A percentile compares a stretch with the other conserved stretches of the same genome.
Conservation (phyloP, 768 basidiomycete genomes). For the Mycena epipterygia region DNA sequence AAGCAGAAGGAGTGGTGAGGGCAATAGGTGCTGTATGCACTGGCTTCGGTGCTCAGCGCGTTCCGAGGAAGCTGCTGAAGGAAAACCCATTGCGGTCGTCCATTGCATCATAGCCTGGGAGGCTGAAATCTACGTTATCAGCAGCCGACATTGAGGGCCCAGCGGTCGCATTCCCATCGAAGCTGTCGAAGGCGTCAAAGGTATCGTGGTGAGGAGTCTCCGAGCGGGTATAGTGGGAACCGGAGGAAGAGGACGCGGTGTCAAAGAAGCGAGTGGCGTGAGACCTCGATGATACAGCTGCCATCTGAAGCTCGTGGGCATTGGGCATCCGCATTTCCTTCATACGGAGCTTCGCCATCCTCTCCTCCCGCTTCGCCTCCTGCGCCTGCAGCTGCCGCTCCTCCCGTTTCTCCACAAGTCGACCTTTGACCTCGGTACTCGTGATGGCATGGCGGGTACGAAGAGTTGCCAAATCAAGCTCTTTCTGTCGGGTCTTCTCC, state of each 20-base stretch:
- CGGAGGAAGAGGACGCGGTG: neutral
- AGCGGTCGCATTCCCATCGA: neutral
- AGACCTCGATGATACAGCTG: neutral
- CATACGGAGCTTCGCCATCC: neutral
- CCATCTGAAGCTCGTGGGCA: conserved; percentile 38
- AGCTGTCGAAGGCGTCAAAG: neutral
- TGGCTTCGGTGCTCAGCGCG: neutral
- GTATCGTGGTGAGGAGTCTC: neutral
- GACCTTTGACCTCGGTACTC: neutral
- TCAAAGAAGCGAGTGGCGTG: neutral
- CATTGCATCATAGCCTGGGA: neutral
- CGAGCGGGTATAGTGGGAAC: neutral
- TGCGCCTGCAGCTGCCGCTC: neutral
- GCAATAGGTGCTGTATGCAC: neutral
- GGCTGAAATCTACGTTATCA: neutral
- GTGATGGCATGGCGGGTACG: neutral
- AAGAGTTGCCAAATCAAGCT: neutral
- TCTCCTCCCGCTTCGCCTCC: neutral
- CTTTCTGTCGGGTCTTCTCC: neutral
- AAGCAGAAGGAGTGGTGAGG: neutral
- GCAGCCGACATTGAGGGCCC: neutral
- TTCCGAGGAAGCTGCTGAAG: too few species aligned
- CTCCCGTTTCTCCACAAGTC: neutral
- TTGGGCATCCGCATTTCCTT: conserved; percentile 46
- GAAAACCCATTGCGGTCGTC: too few species aligned